A percentile compares a stretch with the other conserved stretches of the same genome.
These are phyloP conservation scores for Cladosporium sphaerospermum DNA, from an alignment of 2,329 filamentous ascomycete species.

Conservation along the genomic window DNA sequence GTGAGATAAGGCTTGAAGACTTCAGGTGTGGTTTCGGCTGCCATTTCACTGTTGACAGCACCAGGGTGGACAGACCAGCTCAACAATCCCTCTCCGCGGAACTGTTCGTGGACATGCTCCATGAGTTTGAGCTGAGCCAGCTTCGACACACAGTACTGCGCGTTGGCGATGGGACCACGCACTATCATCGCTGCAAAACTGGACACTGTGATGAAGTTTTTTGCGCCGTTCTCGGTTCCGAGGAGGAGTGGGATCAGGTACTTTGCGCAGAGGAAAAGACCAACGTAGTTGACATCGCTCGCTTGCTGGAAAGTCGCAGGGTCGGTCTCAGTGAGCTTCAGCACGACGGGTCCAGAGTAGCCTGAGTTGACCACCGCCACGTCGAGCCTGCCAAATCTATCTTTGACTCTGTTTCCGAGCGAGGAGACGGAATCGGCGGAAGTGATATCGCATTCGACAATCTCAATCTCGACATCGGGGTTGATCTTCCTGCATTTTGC, in stretches of 20 bases:
- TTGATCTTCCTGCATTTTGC: conserved; percentile 22
- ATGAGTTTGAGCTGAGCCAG: conserved; percentile 33
- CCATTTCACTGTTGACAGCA: conserved; percentile 33
- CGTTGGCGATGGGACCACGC: conserved; percentile 36
- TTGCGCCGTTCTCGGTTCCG: conserved; percentile 17
- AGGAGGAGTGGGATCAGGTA: conserved; percentile 24
- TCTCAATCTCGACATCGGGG: conserved; percentile 22
- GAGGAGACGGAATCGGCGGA: conserved; percentile 14
- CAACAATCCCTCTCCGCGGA: conserved; percentile 23
- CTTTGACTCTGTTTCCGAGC: conserved; percentile 16
- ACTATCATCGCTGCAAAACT: conserved; percentile 28
- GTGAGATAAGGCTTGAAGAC: conserved; percentile 18
- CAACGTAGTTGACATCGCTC: conserved; percentile 25
- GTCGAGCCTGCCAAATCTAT: conserved; percentile 21
- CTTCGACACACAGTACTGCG: conserved; percentile 34
- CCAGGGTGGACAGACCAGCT: conserved; percentile 33
- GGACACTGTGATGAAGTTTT: conserved; percentile 32
- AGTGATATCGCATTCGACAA: conserved; percentile 24
- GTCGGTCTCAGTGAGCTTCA: conserved; percentile 20
- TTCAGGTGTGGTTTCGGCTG: conserved; percentile 30
- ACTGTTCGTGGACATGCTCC: conserved; percentile 35
- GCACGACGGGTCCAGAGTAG: conserved; percentile 17
- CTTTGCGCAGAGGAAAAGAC: conserved; percentile 25
- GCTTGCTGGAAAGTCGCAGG: conserved; percentile 19
- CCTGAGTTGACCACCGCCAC: conserved; percentile 24